A percentile compares a stretch with the other conserved stretches of the same genome.
These are phyloP conservation scores for Rutidosis leptorrhynchoides DNA, from an alignment of 129 eudicot species.

Conservation along the genomic window DNA sequence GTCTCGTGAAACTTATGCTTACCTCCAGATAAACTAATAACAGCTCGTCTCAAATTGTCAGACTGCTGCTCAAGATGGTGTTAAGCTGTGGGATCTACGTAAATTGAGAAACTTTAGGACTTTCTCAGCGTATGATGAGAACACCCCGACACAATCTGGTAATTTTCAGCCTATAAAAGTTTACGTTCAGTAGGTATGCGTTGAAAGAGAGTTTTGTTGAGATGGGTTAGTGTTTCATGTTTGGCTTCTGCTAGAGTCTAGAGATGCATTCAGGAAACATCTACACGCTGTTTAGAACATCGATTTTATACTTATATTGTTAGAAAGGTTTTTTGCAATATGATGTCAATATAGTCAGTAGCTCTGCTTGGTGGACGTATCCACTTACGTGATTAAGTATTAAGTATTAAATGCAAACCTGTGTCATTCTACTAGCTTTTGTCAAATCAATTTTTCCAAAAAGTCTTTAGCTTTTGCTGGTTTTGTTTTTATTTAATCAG, in stretches of 20 bases:
- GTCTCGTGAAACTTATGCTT: not conserved
- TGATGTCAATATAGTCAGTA: not conserved
- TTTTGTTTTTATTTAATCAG: not conserved
- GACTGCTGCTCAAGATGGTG: slow-evolving; percentile 99
- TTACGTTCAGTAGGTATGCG: not conserved
- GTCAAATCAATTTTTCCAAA: not conserved
- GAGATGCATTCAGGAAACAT: not conserved
- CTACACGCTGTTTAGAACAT: not conserved
- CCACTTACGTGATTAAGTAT: slow-evolving; percentile 1
- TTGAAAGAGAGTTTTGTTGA: not conserved
- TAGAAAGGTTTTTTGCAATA: not conserved
- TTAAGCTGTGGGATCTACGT: slow-evolving; percentile 96
- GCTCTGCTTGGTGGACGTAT: not conserved
- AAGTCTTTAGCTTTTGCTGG: not conserved
- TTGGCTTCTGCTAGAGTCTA: not conserved
- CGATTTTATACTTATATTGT: not conserved
- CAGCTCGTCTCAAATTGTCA: slow-evolving; percentile 24
- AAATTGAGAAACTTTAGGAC: slow-evolving; percentile 89
- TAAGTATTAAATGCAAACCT: not conserved
- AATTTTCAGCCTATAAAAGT: not conserved
- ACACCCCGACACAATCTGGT: slow-evolving; percentile 89
- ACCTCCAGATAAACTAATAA: slow-evolving; percentile 11
- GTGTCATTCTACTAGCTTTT: not conserved
- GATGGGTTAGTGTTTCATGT: not conserved
- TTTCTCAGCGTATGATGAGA: slow-evolving; percentile 69